Conservation (phyloP, 768 basidiomycete genomes). For the Tubosaeta brunneosetosa region DNA sequence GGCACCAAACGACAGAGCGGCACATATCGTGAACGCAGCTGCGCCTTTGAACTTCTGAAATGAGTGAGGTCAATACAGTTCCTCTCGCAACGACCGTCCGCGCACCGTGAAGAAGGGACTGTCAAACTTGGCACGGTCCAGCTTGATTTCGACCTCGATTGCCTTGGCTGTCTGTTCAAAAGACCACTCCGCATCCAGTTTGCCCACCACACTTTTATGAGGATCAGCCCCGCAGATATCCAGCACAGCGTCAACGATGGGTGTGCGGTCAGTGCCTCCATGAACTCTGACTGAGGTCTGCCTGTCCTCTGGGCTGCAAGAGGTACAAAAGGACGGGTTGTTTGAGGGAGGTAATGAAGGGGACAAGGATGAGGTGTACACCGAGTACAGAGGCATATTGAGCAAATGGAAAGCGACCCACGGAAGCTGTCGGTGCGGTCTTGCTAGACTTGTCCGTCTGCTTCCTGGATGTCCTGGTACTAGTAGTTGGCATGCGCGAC, state of each 20-base stretch:
- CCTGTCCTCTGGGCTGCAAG: slow-evolving; percentile 38
- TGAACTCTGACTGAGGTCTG: slow-evolving; percentile 66
- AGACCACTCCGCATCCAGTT: slow-evolving; percentile 60
- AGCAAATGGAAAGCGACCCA: slow-evolving; percentile 43
- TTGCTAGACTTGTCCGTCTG: too few species aligned
- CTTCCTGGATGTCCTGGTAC: too few species aligned
- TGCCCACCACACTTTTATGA: slow-evolving; percentile 71
- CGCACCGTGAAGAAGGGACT: slow-evolving; percentile 36
- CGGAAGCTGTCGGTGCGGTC: too few species aligned
- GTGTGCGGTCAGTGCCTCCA: slow-evolving; percentile 59
- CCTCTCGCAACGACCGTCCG: slow-evolving; percentile 16
- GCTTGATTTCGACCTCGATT: slow-evolving; percentile 38
- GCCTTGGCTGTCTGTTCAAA: slow-evolving; percentile 39
- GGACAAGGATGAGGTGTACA: slow-evolving; percentile 61
- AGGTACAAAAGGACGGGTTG: slow-evolving; percentile 41
- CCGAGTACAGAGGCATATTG: slow-evolving; percentile 64
- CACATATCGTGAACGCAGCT: slow-evolving; percentile 46
- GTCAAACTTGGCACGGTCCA: slow-evolving; percentile 40
- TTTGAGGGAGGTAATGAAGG: slow-evolving; percentile 64
- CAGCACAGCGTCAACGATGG: slow-evolving; percentile 57
- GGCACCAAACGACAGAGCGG: slow-evolving; percentile 64
- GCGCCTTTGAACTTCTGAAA: slow-evolving; percentile 50
- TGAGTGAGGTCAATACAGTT: neutral
- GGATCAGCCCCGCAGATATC: slow-evolving; percentile 46
- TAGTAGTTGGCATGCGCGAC: too few species aligned